These are phyloP conservation scores for Populus nigra DNA, from an alignment of 345 rosid species.

Conservation along the genomic window DNA sequence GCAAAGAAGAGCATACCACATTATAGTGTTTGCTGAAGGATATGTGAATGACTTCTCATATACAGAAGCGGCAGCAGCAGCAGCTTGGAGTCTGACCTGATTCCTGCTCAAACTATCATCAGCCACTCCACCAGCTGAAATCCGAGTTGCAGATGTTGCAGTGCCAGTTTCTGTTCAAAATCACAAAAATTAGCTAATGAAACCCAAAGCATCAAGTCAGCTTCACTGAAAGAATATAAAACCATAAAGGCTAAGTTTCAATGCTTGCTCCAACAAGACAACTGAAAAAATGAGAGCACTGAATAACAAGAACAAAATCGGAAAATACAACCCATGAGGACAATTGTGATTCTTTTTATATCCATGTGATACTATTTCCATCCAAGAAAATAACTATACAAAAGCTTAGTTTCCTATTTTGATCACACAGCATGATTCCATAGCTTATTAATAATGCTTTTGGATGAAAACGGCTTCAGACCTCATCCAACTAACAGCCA, in stretches of 20 bases:
- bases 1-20: slow-evolving; percentile 48
- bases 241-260: not conserved
- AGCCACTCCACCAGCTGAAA: slow-evolving; percentile 38
- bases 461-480: not conserved
- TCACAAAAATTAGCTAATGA: slow-evolving; percentile 15
- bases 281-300: not conserved
- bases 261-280: not conserved
- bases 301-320: not conserved
- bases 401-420: not conserved
- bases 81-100: slow-evolving; percentile 82
- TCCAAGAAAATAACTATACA: not conserved
- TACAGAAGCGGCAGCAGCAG: slow-evolving; percentile 72
- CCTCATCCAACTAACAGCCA: not conserved
- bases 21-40: slow-evolving; percentile 64
- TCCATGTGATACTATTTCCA: not conserved
- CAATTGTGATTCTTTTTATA: not conserved
- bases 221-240: not conserved
- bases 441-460: not conserved
- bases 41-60: slow-evolving; percentile 78
- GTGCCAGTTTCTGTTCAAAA: slow-evolving; percentile 44
- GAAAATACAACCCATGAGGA: not conserved
- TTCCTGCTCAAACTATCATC: slow-evolving; percentile 50
- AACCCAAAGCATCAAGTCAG: not conserved
- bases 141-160: slow-evolving; percentile 44
- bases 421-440: not conserved